Base-by-base conservation (phyloP, 1,139 yeast genomes). In the Taiozyma sp. region DNA sequence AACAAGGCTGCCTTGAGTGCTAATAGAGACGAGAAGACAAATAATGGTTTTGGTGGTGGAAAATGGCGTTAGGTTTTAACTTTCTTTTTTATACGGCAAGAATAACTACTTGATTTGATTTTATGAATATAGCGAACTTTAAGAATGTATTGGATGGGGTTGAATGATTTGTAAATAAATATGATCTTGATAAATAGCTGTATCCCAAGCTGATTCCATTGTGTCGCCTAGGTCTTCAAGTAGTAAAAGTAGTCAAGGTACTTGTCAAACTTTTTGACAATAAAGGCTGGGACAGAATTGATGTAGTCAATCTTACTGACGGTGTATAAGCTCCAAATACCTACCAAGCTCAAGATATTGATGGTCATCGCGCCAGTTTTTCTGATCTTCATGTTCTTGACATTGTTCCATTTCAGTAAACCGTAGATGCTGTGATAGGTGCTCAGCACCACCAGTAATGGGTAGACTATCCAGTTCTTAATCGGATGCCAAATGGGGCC, bases 371-470 rank as follows among this genome's bases (percentile, higher is more conserved):
- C 59, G 4, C 60, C 58, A 12, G 54, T 4, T 43, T 53, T 59
- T 41, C 65, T 52, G 30, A 55, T 28, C n/a, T 42, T 58, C 29
- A 58, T 30, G 23, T 54, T 54, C 44, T 51, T 57, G 10, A 64
- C 58, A 14, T 59, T 57, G 10, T 63, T 49, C 69, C 72, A 76
- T 40, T 69, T 65, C 51, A 68, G 58, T 58, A 70, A 59, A 1
- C 83, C 83, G 47, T 67, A 62, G 1, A 72, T 47, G 4, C 69
- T 60, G 57, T 79, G 84, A 56, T 74, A 74, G 1, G 71, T 55
- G 0, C 72, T 65, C 1, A 69, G 48, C 2, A 58, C 51, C 2
- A 65, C 60, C 48, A 75, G 50, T 1, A 62, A 43, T 0, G 65
- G 61, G 49, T 70, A 65, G 2, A 67, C 58, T 0, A 63, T 41